Evolutionary conservation across 805 yeast genomes (phyloP).

Genomic region (Kuraishia hungarica): DNA sequence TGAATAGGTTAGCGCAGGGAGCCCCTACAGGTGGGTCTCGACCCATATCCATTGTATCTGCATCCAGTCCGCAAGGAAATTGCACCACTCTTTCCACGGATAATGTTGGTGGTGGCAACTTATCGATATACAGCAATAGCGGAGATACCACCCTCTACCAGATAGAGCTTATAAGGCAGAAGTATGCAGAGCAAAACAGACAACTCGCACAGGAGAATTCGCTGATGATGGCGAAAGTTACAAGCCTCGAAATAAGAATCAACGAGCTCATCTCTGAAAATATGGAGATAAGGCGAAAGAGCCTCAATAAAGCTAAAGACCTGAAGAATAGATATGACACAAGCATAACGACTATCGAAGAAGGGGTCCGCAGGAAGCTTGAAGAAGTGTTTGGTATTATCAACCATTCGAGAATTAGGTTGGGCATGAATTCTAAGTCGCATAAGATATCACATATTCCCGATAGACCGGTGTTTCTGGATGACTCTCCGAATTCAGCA

Average conservation of each 20-base stretch:
- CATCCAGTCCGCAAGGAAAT: background rate
- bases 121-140: background rate
- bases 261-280: constrained; percentile 44
- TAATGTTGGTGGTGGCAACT: background rate
- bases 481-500: background rate
- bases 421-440: background rate
- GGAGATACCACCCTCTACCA: background rate
- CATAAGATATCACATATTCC: background rate
- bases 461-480: background rate
- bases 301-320: constrained; percentile 14
- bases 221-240: constrained; percentile 37
- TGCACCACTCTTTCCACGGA: too few relatives aligned
- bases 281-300: constrained; percentile 28
- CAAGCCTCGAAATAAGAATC: constrained; percentile 43
- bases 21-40: background rate
- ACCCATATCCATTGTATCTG: background rate
- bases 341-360: constrained; percentile 30
- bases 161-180: constrained; percentile 2
- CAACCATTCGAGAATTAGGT: constrained; percentile 28
- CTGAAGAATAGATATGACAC: constrained; percentile 19
- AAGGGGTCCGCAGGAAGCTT: constrained; percentile 29
- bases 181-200: constrained; percentile 39
- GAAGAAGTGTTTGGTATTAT: constrained; percentile 37
- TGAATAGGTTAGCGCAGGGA: background rate
- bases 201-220: constrained; percentile 55